Percentiles rank a stretch among this genome's conserved stretches.
These are phyloP conservation scores for Rhexocercosporidium sp. DNA, from an alignment of 2,329 filamentous ascomycete species.

Conservation along the genomic window DNA sequence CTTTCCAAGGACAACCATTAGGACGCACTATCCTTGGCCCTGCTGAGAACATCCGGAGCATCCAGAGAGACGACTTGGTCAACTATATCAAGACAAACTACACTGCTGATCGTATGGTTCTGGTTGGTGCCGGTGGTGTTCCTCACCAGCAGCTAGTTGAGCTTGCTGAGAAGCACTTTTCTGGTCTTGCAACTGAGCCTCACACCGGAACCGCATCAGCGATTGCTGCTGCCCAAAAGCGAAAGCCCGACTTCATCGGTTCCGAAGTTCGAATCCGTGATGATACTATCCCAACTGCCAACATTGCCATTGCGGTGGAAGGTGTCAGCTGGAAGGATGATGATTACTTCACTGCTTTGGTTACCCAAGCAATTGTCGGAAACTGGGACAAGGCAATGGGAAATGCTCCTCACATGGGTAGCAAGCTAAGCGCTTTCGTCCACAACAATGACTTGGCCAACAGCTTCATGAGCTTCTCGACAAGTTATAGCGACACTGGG, in stretches of 20 bases:
- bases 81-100: slow-evolving; percentile 99
- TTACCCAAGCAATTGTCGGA: slow-evolving; percentile 97
- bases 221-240: slow-evolving; percentile 73
- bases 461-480: slow-evolving; percentile 99
- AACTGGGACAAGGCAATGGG: slow-evolving; percentile 99
- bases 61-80: slow-evolving; percentile 86
- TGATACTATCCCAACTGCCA: slow-evolving; percentile 93
- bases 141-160: slow-evolving; percentile 94
- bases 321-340: slow-evolving; percentile 99
- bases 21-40: slow-evolving; percentile 98
- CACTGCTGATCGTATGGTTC: slow-evolving; percentile 98
- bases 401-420: slow-evolving; percentile 94
- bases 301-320: slow-evolving; percentile 98
- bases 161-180: slow-evolving; percentile 96
- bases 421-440: slow-evolving; percentile 95
- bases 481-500: slow-evolving; percentile 99
- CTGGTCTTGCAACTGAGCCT: slow-evolving; percentile 75
- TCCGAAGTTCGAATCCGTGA: slow-evolving; percentile 96
- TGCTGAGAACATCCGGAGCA: slow-evolving; percentile 97
- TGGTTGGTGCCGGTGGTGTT: slow-evolving; percentile 92
- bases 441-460: slow-evolving; percentile 96
- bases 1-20: slow-evolving; percentile 94
- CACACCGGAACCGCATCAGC: slow-evolving; percentile 74
- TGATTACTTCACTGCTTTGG: slow-evolving; percentile 97
- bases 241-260: slow-evolving; percentile 92